Conservation (phyloP, 306 rosid species). For the Cicer pinnatifidum region DNA sequence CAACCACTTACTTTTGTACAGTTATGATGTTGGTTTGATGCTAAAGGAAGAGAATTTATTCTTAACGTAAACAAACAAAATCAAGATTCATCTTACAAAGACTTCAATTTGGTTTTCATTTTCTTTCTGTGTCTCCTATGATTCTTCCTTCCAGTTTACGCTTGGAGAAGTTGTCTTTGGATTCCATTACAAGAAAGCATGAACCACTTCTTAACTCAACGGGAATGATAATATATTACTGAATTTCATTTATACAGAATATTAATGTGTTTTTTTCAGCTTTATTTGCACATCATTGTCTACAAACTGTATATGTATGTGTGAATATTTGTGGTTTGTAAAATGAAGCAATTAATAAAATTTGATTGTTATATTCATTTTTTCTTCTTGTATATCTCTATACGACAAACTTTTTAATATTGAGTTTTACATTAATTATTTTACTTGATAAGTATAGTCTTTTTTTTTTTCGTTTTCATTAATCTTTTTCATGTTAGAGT, state of each 20-base stretch:
- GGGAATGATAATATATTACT: constrained; percentile 32
- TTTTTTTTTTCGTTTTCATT: no score
- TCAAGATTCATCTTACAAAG: constrained; percentile 46
- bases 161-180: constrained; percentile 43
- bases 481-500: no score
- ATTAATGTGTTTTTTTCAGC: not conserved
- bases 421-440: no score
- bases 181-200: constrained; percentile 40
- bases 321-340: not conserved
- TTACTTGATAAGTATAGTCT: no score
- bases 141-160: constrained; percentile 59
- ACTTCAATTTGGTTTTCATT: constrained; percentile 30
- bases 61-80: constrained; percentile 41
- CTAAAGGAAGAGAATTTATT: constrained; percentile 43
- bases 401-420: no score
- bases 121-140: constrained; percentile 35
- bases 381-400: no score
- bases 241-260: not conserved
- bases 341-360: not conserved
- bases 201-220: constrained; percentile 25
- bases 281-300: constrained; percentile 15
- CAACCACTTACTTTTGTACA: constrained; percentile 53
- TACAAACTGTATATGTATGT: not conserved
- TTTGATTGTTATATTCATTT: no score
- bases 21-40: constrained; percentile 28